Evolutionary conservation across 1,284 basidiomycete species (phyloP).

Genomic region (Kwoniella shivajii): DNA sequence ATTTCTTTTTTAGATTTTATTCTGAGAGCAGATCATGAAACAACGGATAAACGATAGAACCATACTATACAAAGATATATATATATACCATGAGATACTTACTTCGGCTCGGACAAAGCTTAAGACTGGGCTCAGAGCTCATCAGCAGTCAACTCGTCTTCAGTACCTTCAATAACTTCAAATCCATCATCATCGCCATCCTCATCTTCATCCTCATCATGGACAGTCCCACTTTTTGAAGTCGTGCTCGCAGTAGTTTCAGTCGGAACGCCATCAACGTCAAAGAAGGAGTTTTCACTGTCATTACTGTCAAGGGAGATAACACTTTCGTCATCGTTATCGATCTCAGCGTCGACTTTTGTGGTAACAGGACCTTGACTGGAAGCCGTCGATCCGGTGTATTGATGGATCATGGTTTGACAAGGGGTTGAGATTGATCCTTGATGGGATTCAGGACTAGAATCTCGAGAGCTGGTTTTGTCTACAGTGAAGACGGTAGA

Average conservation of each 20-base stretch:
- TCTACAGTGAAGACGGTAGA: background rate
- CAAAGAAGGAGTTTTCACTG: conserved; percentile 4
- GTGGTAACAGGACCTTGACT: background rate
- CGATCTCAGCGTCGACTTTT: background rate
- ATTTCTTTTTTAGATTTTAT: too few species aligned
- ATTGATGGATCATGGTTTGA: background rate
- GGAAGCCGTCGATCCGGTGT: background rate
- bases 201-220: conserved; percentile 13
- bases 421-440: background rate
- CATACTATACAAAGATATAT: too few species aligned
- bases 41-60: too few species aligned
- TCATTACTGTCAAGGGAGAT: conserved; percentile 11
- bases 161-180: conserved; percentile 17
- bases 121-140: conserved; percentile 15
- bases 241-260: conserved; percentile 10
- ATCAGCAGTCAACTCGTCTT: conserved; percentile 23
- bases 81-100: too few species aligned
- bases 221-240: background rate
- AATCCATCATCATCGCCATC: conserved; percentile 12
- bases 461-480: background rate
- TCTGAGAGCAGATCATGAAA: too few species aligned
- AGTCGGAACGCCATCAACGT: conserved; percentile 12
- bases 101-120: too few species aligned
- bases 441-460: background rate
- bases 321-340: conserved; percentile 11